These are phyloP conservation scores for Eucalyptus tenuipes DNA, from an alignment of 345 rosid genomes.

Conservation along the genomic window DNA sequence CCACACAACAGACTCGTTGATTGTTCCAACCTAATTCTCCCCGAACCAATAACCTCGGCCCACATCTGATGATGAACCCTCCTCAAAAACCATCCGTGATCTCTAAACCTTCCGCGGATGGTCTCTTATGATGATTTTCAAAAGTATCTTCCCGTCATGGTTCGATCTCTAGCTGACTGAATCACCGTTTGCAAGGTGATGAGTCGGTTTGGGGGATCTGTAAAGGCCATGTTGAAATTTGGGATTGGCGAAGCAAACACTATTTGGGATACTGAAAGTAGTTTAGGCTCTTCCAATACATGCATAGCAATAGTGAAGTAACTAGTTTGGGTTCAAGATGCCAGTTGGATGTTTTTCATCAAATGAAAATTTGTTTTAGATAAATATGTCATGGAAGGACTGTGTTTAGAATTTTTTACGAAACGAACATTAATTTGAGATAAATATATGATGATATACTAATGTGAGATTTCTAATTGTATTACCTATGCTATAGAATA, in stretches of 20 bases:
- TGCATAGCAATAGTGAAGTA: rapidly evolving
- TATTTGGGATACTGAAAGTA: rapidly evolving
- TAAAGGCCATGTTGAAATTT: background rate
- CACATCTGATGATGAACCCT: rapidly evolving
- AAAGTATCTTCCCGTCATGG: rapidly evolving
- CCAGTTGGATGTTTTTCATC: rapidly evolving
- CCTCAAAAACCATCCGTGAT: background rate
- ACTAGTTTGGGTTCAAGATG: background rate
- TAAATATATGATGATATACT: too few relatives aligned
- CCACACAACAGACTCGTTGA: background rate
- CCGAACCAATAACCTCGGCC: rapidly evolving
- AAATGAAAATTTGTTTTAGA: background rate
- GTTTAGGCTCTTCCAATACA: background rate
- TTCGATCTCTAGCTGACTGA: background rate
- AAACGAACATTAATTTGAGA: background rate
- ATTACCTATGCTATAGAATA: background rate
- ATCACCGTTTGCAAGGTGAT: background rate
- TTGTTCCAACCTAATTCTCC: background rate
- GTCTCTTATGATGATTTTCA: background rate
- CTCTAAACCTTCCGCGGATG: rapidly evolving
- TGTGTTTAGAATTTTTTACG: background rate
- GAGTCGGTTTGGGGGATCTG: background rate
- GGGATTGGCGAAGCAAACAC: background rate
- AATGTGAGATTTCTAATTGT: too few relatives aligned
- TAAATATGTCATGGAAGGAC: rapidly evolving